Conservation (phyloP, 495 filamentous ascomycete species). For the Lophiostoma macrostomum region DNA sequence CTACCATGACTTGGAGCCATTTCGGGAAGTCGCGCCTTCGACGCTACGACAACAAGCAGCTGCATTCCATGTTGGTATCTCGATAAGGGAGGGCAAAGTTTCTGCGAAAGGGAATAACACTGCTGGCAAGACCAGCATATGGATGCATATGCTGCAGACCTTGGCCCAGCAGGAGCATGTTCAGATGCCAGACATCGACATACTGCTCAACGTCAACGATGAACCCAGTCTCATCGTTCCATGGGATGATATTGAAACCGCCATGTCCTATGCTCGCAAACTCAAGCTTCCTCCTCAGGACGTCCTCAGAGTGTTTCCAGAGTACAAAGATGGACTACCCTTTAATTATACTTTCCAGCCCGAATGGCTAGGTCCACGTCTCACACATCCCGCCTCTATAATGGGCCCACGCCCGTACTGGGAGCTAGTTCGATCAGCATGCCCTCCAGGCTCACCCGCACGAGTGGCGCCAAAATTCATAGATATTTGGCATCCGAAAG, state of each 20-base stretch:
- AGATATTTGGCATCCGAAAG: slow-evolving; percentile 24
- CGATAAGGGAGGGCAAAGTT: slow-evolving; percentile 34
- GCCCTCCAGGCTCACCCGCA: slow-evolving; percentile 27
- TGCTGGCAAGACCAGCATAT: slow-evolving; percentile 30
- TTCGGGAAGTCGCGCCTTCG: slow-evolving; percentile 38
- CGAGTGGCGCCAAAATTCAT: neutral
- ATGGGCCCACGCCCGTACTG: slow-evolving; percentile 34
- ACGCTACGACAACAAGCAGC: slow-evolving; percentile 30
- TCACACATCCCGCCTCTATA: neutral
- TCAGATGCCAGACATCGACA: slow-evolving; percentile 41
- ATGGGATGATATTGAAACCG: slow-evolving; percentile 40
- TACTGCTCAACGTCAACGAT: slow-evolving; percentile 39
- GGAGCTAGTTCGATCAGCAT: slow-evolving; percentile 35
- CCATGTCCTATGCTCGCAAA: slow-evolving; percentile 13
- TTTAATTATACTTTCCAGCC: slow-evolving; percentile 19
- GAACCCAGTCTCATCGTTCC: slow-evolving; percentile 37
- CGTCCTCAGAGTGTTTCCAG: slow-evolving; percentile 3
- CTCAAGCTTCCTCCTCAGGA: neutral
- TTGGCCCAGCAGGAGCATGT: slow-evolving; percentile 13
- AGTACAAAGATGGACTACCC: slow-evolving; percentile 12
- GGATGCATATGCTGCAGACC: slow-evolving; percentile 34
- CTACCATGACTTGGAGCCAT: slow-evolving; percentile 39
- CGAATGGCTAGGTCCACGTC: slow-evolving; percentile 22
- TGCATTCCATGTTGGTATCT: slow-evolving; percentile 22
- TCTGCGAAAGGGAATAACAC: slow-evolving; percentile 14